Evolutionary conservation across 1,284 basidiomycete genomes (phyloP), one percentile per base, ranked within the genome.

Genomic region (Pterulicium gracile): DNA sequence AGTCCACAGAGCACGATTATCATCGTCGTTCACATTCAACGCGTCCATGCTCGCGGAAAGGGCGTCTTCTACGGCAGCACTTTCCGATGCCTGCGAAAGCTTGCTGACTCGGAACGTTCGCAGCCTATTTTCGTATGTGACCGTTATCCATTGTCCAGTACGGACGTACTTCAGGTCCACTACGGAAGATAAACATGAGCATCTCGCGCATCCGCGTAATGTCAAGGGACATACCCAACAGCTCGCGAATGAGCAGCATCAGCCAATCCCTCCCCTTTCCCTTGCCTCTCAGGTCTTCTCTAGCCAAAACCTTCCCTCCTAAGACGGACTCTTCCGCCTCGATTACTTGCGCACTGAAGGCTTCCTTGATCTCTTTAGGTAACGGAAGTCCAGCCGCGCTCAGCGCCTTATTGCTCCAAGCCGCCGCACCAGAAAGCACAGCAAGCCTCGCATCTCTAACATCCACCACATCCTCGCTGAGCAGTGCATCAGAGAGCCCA

Each of bases 81-180:
- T 54, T 42, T 57, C 53, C 19, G 53, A 53, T 24, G 60, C 59
- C 35, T 58, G 55, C 15, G 61, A 73, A 4, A 81, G 68, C 22
- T 72, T 64, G 45, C 67, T 58, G 36, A 87, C 62, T 17, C 63
- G 58, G 55, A 86, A 82, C 39, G 68, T 66, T 45, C 79, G 75
- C 36, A 59, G 55, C 45, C 58, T 56, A 21, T 79, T 75, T 64
- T 89, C 79, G 58, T 84, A 89, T 14, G 61, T 58, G 22, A 88
- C 65, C n/a, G 27, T 10, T 10, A 7, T n/a, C 10, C 27, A 7
- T 32, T n/a, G 27, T 32, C 27, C 27, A n/a, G 27, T n/a, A 7
- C 79, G 75, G 48, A 92, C 61, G 57, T 82, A 88, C 58, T 81
- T 84, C 17, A 86, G 64, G 55, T 87, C 83, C 34, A 88, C 88